A percentile compares a stretch with the other conserved stretches of the same genome.
Evolutionary conservation across 1,284 basidiomycete genomes (phyloP).

Genomic region (Kalmanozyma brasiliensis): DNA sequence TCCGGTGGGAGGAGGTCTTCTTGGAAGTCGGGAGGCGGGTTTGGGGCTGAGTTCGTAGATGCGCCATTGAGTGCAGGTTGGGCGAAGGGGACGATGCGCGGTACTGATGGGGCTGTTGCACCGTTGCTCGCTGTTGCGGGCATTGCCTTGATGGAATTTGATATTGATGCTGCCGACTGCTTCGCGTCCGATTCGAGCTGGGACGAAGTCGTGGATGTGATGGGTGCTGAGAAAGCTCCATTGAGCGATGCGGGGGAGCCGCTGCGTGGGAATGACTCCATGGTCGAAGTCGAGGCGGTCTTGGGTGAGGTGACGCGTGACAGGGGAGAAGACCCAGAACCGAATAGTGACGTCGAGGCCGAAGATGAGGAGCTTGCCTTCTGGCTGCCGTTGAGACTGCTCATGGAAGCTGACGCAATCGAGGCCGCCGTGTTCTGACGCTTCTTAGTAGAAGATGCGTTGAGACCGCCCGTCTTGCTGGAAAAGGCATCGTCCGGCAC

Average conservation of each 20-base stretch:
- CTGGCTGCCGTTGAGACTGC: constrained; percentile 7
- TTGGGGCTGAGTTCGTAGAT: constrained; percentile 4
- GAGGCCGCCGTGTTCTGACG: constrained; percentile 12
- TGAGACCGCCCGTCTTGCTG: constrained; percentile 15
- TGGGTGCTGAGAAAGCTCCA: not conserved
- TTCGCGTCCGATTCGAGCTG: constrained; percentile 1
- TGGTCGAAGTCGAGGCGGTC: constrained; percentile 12
- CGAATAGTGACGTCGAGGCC: constrained; percentile 14
- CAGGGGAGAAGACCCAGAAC: constrained; percentile 14
- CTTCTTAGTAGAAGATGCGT: constrained; percentile 17
- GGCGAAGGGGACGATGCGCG: constrained; percentile 8
- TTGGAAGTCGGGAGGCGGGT: constrained; percentile 14
- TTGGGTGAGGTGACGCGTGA: constrained; percentile 31
- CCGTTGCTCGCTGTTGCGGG: constrained; percentile 15
- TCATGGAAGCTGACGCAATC: constrained; percentile 18
- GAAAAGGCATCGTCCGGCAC: constrained; percentile 33
- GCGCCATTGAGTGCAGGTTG: not conserved
- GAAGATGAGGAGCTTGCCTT: constrained; percentile 27
- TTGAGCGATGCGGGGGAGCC: constrained; percentile 30
- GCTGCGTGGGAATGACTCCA: constrained; percentile 20
- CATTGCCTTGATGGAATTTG: constrained; percentile 2
- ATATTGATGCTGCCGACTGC: not conserved
- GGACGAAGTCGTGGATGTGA: constrained; percentile 22
- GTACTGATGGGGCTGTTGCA: not conserved
- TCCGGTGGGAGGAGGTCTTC: constrained; percentile 63